Percentiles rank a stretch among this genome's conserved stretches.
Conservation (phyloP, 768 basidiomycete species). For the Suillus subluteus region DNA sequence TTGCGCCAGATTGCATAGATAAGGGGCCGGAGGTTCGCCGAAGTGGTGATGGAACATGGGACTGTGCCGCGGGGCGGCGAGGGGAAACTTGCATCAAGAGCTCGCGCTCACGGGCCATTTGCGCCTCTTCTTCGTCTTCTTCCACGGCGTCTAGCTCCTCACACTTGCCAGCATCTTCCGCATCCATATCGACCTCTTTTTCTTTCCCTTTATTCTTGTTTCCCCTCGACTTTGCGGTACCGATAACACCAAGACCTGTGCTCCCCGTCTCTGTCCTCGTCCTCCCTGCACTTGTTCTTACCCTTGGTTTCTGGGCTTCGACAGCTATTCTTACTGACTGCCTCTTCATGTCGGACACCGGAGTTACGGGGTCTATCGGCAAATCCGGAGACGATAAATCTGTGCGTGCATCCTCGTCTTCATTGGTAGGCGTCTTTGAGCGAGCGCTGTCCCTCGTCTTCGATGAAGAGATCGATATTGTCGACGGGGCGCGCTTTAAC, state of each 20-base stretch:
- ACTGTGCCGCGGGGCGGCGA: conserved; percentile 41
- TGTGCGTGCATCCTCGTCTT: conserved; percentile 13
- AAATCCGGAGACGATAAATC: conserved; percentile 35
- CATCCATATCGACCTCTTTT: conserved; percentile 28
- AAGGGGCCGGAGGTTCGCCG: conserved; percentile 29
- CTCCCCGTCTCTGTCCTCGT: conserved; percentile 10
- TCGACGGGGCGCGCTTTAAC: background rate
- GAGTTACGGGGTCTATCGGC: conserved; percentile 36
- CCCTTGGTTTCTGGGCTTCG: background rate
- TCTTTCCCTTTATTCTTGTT: conserved; percentile 37
- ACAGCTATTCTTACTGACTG: conserved; percentile 16
- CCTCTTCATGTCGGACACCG: conserved; percentile 31
- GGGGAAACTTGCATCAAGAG: conserved; percentile 63
- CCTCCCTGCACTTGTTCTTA: conserved; percentile 9
- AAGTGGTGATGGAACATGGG: conserved; percentile 45
- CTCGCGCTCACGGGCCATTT: conserved; percentile 35
- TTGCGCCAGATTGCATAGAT: conserved; percentile 34
- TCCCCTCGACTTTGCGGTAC: conserved; percentile 53
- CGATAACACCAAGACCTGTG: conserved; percentile 38
- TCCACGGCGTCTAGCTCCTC: background rate
- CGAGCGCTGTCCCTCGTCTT: conserved; percentile 10
- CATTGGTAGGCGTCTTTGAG: conserved; percentile 20
- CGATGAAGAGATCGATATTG: conserved; percentile 4
- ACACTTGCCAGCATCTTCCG: conserved; percentile 19
- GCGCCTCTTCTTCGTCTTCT: conserved; percentile 16